Base-by-base conservation (phyloP, 2,329 filamentous ascomycete genomes). In the Tetracladium maxilliforme region DNA sequence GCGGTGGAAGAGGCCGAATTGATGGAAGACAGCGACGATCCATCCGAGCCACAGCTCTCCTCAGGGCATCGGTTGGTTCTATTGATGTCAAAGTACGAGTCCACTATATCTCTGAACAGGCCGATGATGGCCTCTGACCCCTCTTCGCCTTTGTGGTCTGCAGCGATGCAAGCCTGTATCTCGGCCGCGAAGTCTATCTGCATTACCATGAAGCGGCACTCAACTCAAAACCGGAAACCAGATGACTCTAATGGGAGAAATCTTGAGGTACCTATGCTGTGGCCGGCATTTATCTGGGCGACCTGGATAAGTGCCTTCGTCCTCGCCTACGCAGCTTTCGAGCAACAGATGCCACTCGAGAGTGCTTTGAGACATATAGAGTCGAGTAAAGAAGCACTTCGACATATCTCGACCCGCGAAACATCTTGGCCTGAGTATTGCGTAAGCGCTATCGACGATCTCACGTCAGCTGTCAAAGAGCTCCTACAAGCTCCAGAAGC, bases 241-340 rank as follows among this genome's bases (percentile, higher is more conserved):
- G 22, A 16, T n/a, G 22, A 35, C 4, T 27, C 26, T 2, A 19
- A 24, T 6, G 33, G 27, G 3, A 19, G 26, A 1, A 29, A 28
- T 5, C 27, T 45, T 1, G 23, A 20, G 1, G 26, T 36, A 6
- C 50, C 55, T 0, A 38, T 65, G 14, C 39, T 59, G 0, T 64
- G 60, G 57, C 59, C 59, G 4, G 60, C 58, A 0, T 61, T 61
- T 19, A 64, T 60, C 0, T 64, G 61, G 60, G 54, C 53, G 2
- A 47, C 59, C 1, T 65, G 61, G 61, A 64, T 64, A 33, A 61
- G 58, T 29, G 56, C 56, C 2, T 58, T 65, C 19, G 54, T 65
- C 12, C 36, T 65, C 4, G 52, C 62, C 4, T 59, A 61, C 25
- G 61, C 61, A 4, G 58, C 56, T 1, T 56, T 55, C 31, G 55